phyloP scores from a whole-genome alignment of 139 green algal species.

The Closterium sp. region DNA sequence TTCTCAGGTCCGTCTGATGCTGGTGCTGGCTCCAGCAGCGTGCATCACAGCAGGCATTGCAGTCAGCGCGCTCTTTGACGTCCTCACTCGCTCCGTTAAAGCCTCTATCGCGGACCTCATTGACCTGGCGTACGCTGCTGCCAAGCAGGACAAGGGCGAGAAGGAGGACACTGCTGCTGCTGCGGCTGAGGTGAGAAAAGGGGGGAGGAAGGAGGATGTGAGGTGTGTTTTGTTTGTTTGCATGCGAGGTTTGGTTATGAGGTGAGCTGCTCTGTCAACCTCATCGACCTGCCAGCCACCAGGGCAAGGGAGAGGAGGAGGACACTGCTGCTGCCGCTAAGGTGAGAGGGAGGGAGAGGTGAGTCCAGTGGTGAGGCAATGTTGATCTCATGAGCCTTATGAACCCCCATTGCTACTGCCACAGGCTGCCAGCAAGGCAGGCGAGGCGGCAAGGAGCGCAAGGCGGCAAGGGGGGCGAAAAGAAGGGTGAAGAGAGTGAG shows the following conservation, averaged over 20 bases:
- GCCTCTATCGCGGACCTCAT: not conserved
- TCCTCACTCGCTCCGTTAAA: not conserved
- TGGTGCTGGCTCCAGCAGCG: conserved; percentile 64
- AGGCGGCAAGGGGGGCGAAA: not conserved
- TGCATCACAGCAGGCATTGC: conserved; percentile 88
- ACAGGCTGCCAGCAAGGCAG: not conserved
- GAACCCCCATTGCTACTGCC: not conserved
- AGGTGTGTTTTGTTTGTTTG: too few relatives aligned
- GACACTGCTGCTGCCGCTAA: not conserved
- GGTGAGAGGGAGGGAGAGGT: too few relatives aligned
- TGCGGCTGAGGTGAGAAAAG: not conserved
- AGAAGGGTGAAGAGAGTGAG: not conserved
- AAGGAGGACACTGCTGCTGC: not conserved
- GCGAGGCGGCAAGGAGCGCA: not conserved
- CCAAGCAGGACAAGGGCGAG: not conserved
- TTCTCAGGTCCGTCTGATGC: conserved; percentile 15
- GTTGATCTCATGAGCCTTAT: too few relatives aligned
- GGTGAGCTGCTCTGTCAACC: too few relatives aligned
- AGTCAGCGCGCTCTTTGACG: conserved; percentile 51
- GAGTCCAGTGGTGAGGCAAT: too few relatives aligned
- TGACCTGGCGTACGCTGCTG: not conserved
- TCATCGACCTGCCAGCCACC: not conserved
- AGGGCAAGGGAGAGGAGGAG: not conserved
- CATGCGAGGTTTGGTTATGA: too few relatives aligned
- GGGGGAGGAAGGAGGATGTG: too few relatives aligned